Conservation (phyloP, 148 eudicot genomes). For the Vaccinium corymbosum region DNA sequence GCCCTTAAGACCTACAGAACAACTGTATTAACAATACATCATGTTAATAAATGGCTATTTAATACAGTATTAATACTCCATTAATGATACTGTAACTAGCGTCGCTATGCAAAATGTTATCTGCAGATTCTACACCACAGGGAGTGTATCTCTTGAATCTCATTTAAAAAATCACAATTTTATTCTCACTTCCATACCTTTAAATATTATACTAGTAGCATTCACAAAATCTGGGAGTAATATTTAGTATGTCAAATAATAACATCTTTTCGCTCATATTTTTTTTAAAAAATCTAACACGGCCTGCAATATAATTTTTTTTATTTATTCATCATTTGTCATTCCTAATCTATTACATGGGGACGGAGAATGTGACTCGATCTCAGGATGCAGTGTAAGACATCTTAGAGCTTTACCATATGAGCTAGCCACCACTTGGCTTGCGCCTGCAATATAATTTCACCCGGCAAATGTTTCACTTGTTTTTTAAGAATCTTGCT, state of each 20-base stretch:
- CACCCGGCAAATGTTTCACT: not conserved
- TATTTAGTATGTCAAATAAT: not conserved
- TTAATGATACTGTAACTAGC: no score
- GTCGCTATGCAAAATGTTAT: not conserved
- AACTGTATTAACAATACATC: no score
- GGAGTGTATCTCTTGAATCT: not conserved
- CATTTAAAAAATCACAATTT: not conserved
- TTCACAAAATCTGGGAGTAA: not conserved
- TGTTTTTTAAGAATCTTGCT: not conserved
- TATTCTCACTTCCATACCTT: not conserved
- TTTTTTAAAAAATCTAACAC: not conserved
- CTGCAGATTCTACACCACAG: not conserved
- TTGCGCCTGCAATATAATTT: not conserved
- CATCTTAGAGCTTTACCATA: no score
- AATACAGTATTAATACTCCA: no score
- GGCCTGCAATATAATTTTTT: no score
- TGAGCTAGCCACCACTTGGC: no score
- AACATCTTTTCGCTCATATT: not conserved
- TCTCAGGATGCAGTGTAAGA: no score
- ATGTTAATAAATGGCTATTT: no score
- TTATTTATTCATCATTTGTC: no score
- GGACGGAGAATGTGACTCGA: no score
- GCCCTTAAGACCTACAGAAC: not conserved
- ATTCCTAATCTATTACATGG: no score
- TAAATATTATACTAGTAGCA: not conserved